Conservation (phyloP, 139 green algal species). For the Trebouxia sp. region DNA sequence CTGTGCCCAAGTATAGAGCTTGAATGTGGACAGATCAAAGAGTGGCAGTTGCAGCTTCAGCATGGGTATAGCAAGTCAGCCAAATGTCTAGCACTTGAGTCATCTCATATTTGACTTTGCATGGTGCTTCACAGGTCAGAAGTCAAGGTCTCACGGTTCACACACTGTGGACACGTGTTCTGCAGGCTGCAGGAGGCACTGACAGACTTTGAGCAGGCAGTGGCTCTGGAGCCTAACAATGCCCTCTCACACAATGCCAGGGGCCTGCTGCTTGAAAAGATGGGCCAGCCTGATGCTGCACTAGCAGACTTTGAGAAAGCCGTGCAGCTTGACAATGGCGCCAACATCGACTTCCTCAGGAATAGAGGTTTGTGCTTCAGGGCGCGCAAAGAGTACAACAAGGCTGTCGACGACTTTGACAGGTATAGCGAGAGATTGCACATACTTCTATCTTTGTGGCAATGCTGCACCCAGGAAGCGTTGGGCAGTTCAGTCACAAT, state of each 20-base stretch:
- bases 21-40: too few relatives aligned
- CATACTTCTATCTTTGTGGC: not conserved
- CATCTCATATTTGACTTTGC: too few relatives aligned
- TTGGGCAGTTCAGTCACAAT: too few relatives aligned
- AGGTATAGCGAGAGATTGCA: conserved; percentile 19
- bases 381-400: conserved; percentile 42
- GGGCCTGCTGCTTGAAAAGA: conserved; percentile 53
- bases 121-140: too few relatives aligned
- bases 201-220: conserved; percentile 57
- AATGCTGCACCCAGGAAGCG: too few relatives aligned
- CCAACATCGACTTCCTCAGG: conserved; percentile 44
- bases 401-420: conserved; percentile 50
- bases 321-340: conserved; percentile 43
- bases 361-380: conserved; percentile 53
- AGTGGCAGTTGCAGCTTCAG: too few relatives aligned
- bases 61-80: too few relatives aligned
- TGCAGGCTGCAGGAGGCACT: conserved; percentile 55
- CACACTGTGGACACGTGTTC: not conserved
- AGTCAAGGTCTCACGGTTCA: too few relatives aligned
- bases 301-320: conserved; percentile 52
- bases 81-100: too few relatives aligned
- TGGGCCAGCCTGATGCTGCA: conserved; percentile 42
- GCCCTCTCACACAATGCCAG: conserved; percentile 52
- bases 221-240: conserved; percentile 43
- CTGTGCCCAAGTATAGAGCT: too few relatives aligned